Evolutionary conservation across 306 rosid species (phyloP).

Genomic region (Corylus avellana): DNA sequence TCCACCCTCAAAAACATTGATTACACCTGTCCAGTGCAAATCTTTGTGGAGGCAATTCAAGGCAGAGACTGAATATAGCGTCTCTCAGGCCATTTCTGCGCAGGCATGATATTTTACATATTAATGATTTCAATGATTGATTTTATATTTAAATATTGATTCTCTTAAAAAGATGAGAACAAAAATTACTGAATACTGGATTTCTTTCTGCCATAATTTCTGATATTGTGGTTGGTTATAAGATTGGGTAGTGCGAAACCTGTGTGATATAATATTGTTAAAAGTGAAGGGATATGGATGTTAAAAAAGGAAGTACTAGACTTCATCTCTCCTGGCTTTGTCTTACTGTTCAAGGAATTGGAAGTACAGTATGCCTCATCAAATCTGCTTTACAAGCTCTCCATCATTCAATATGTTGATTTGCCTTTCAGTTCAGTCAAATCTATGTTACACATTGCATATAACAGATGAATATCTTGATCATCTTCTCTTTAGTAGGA

Average conservation of each 20-base stretch:
- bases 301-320: neutral
- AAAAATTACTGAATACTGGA: conserved; percentile 2
- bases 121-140: conserved; percentile 10
- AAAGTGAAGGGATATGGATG: neutral
- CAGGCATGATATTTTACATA: conserved; percentile 56
- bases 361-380: neutral
- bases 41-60: conserved; percentile 96
- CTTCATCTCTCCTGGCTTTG: neutral
- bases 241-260: neutral
- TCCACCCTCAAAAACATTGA: conserved; percentile 68
- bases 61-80: conserved; percentile 88
- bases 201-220: conserved; percentile 16
- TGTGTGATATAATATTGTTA: neutral
- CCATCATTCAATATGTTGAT: neutral
- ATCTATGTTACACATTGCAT: neutral
- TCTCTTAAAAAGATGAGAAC: neutral
- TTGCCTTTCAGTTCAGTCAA: neutral
- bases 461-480: neutral
- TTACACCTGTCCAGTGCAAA: conserved; percentile 97
- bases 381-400: neutral
- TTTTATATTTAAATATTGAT: conserved; percentile 8
- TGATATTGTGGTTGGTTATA: neutral
- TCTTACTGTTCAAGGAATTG: neutral
- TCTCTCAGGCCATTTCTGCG: conserved; percentile 95
- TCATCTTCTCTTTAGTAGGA: conserved; percentile 3